Conservation (phyloP, 116 monocot species). For the Cymodocea nodosa region DNA sequence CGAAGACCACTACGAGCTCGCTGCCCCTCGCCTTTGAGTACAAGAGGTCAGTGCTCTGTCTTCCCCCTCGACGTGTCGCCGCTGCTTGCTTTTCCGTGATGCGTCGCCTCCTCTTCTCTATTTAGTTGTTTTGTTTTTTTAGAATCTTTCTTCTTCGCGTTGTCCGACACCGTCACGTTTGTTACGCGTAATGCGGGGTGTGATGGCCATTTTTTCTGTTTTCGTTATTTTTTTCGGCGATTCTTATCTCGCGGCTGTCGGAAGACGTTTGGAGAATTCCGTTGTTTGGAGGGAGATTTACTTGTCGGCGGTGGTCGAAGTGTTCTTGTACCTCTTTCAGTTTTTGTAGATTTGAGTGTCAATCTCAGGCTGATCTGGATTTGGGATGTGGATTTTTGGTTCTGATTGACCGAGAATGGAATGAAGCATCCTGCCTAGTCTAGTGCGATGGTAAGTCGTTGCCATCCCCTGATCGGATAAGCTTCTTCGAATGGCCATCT, state of each 20-base stretch:
- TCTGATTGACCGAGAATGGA: background rate
- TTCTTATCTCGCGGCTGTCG: background rate
- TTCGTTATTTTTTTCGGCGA: too few relatives aligned
- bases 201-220: too few relatives aligned
- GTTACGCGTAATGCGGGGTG: constrained; percentile 1
- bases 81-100: background rate
- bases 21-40: constrained; percentile 35
- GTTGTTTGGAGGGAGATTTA: too few relatives aligned
- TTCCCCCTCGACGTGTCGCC: constrained; percentile 15
- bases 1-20: constrained; percentile 6
- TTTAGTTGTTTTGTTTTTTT: background rate
- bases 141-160: background rate
- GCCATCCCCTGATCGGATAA: background rate
- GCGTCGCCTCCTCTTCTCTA: background rate
- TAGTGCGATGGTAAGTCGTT: background rate
- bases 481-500: background rate
- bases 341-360: background rate
- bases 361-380: background rate
- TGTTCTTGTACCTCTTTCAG: background rate
- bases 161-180: background rate
- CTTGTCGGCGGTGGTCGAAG: background rate
- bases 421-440: background rate
- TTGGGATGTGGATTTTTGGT: background rate
- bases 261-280: background rate
- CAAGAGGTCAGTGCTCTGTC: constrained; percentile 30